Base-by-base conservation (phyloP, 2,329 filamentous ascomycete species). In the Pezizomycotina sp. region DNA sequence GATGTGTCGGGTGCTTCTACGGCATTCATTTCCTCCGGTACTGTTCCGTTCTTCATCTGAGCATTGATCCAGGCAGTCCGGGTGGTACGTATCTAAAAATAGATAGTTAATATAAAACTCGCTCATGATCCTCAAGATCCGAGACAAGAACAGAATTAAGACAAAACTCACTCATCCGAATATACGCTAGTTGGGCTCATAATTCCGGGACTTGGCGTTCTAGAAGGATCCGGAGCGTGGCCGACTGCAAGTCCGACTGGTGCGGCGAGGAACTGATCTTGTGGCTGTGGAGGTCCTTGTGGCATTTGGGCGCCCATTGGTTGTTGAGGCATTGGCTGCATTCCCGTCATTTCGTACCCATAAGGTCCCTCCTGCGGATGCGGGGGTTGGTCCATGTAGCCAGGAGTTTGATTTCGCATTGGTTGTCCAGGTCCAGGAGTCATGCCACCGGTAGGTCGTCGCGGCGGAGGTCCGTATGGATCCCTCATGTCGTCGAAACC, bases 81-180 rank as follows among this genome's bases (percentile, higher is more conserved):
- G 50, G 50, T 8, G 50, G 47, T 5, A 51, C 36, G 27, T 52
- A 52, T 28, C 43, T 47, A 29, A 27, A 26, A 24, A 10, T 4
- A n/a, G n/a, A 31, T 27, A 26, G 13, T 40, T 39, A 40, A 24
- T 19, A 34, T n/a, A 7, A 22, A 7, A 4, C 8, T 15, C 22
- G 22, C 7, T 24, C 12, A 24, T 24, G 22, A 15, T n/a, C n/a
- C n/a, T n/a, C n/a, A n/a, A n/a, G n/a, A 22, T 20, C 24, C 16
- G 6, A 7, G 5, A 14, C 1, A 14, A 27, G 8, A n/a, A n/a
- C n/a, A n/a, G n/a, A n/a, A 26, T 16, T 21, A 31, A 10, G 13
- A 14, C 6, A 25, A 18, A 28, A 43, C 36, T 4, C 34, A 44
- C 41, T 44, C 41, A 23, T 44, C 41, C 4, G 41, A 44, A 40